Percentiles rank a stretch among this genome's conserved stretches.
Evolutionary conservation across 2,329 filamentous ascomycete species (phyloP).

Genomic region (Fusarium nodosum): DNA sequence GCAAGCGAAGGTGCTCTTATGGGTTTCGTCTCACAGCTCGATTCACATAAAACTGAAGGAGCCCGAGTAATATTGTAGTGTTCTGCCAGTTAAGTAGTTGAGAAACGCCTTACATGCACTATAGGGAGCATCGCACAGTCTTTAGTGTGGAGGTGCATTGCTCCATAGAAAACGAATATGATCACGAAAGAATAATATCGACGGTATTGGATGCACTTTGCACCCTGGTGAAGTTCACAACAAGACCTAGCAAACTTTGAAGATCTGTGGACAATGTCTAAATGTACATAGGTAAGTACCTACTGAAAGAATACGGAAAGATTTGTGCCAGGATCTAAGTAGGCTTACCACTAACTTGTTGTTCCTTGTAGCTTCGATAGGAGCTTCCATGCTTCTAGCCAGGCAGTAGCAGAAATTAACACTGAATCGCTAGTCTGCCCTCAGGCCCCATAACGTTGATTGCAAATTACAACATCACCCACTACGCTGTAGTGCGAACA

Average conservation of each 20-base stretch:
- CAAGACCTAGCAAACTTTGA: neutral
- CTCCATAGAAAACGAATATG: conserved; percentile 32
- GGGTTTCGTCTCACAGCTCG: conserved; percentile 11
- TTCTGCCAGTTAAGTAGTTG: conserved; percentile 7
- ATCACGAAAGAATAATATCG: conserved; percentile 2
- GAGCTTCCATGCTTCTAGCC: conserved; percentile 24
- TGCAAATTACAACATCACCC: conserved; percentile 31
- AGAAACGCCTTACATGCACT: conserved; percentile 19
- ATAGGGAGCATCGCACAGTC: conserved; percentile 7
- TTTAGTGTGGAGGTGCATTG: conserved; percentile 10
- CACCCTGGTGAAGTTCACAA: neutral
- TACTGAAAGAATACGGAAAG: neutral
- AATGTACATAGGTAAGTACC: too few species aligned
- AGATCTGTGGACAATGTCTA: neutral
- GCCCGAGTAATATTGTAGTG: conserved; percentile 6
- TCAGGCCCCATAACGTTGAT: conserved; percentile 27
- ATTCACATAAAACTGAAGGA: conserved; percentile 5
- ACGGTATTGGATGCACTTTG: neutral
- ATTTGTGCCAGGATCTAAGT: neutral
- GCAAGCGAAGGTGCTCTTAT: conserved; percentile 11
- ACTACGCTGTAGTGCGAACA: conserved; percentile 7
- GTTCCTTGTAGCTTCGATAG: conserved; percentile 35
- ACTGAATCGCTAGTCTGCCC: conserved; percentile 23
- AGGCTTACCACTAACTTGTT: conserved; percentile 2
- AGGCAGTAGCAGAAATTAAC: conserved; percentile 4